Base-by-base conservation (phyloP, 2,329 filamentous ascomycete genomes). In the Fusarium pseudograminearum region DNA sequence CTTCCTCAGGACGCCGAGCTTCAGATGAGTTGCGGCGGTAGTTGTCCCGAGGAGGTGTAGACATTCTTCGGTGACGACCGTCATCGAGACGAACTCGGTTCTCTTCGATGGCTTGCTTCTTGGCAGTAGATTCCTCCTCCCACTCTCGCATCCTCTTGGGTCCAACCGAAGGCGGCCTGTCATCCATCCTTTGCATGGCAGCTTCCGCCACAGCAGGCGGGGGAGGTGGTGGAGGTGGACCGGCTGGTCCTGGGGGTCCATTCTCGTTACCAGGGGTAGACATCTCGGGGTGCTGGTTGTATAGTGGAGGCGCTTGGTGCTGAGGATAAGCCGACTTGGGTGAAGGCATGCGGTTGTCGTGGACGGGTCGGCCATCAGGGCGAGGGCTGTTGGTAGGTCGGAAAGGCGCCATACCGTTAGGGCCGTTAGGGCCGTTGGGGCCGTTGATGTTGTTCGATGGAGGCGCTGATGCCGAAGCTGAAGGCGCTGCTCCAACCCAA, bases 21-120 rank as follows among this genome's bases (percentile, higher is more conserved):
- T 93, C 91, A 1, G 91, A 93, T 11, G 93, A 94, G 77, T 91
- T 93, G 59, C 93, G 92, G 57, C 92, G 91, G 70, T 91, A 92
- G 36, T 84, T 82, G 60, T 91, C 89, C 18, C 86, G 86, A 28
- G 89, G 87, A 31, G 93, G 92, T 12, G 93, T 93, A 7, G 91
- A 93, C 18, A 88, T 90, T 44, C 94, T 90, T 63, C 94, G 92
- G 76, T 92, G 90, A 65, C 90, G 89, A 76, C 93, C 87, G 74
- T 98, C 94, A 40, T 97, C 94, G 71, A 98, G 85, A 57, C 93
- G 92, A 61, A 93, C 93, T 44, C 95, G 90, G 69, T 87, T 93
- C 79, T 98, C 94, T 7, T 98, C 95, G 40, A 90, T 97, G 12
- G 93, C 91, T 65, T 92, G 89, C 83, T 98, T 98, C 83, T 98